Base-by-base conservation (phyloP, 495 filamentous ascomycete genomes). In the Pseudomonodictys pantanalensis region DNA sequence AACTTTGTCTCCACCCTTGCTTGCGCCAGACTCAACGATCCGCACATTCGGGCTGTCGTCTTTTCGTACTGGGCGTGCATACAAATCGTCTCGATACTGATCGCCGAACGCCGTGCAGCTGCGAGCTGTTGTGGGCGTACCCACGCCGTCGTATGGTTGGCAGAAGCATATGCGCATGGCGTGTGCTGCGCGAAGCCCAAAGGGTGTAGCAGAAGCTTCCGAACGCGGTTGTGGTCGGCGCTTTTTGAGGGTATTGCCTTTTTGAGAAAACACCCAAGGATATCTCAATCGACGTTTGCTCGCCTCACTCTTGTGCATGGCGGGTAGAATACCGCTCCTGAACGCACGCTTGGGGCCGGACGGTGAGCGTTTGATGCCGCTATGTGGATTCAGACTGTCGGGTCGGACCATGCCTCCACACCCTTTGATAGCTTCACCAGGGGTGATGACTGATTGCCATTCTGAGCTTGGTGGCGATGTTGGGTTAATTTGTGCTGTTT, bases 381-480 rank as follows among this genome's bases (percentile, higher is more conserved):
- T 56, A 20, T 56, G 35, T 35, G 62, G 57, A 23, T 38, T 23
- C 22, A 60, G 22, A 30, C 50, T 60, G 12, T 25, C 26, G 5
- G 23, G 17, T 12, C 62, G 7, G 15, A 60, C 38, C 33, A 60
- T 30, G 20, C 62, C 62, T 7, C 41, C 62, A 23, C 62, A 65
- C 5, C 62, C 56, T 15, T 56, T 50, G 17, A 65, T 46, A 5
- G 3, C 20, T 41, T 5, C 15, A 4, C 38, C 38, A n/a, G 38
- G 38, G 38, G 10, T 33, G 26, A n/a, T 18, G 6, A 3, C 24
- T 20, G 15, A 2, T 33, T n/a, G n/a, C n/a, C n/a, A n/a, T n/a
- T 8, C 2, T 17, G 25, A 38, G 23, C 18, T 32, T n/a, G 11
- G 2, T 26, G 33, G 20, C 22, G 4, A 26, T 3, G 12, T 3